Conservation (phyloP, 192 early-diverging fungal genomes). For the Piromyces finnis region DNA sequence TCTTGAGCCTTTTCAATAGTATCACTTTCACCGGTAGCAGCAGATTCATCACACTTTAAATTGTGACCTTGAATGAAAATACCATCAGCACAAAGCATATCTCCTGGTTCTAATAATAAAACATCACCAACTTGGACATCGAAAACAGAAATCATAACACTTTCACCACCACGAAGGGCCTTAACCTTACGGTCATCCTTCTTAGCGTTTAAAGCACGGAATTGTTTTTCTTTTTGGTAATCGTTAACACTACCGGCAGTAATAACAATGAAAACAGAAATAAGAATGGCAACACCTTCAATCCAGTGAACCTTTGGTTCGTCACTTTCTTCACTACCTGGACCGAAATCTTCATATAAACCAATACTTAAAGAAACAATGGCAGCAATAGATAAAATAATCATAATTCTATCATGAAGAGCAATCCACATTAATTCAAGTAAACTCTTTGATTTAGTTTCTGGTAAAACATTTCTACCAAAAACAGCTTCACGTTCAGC, state of each 20-base stretch:
- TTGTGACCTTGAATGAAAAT: conserved; percentile 20
- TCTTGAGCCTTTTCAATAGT: conserved; percentile 5
- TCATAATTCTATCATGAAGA: conserved; percentile 64
- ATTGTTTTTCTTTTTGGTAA: conserved; percentile 73
- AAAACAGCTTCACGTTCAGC: conserved; percentile 33
- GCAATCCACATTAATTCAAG: conserved; percentile 65
- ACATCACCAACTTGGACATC: not conserved
- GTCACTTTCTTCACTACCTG: not conserved
- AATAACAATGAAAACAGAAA: conserved; percentile 62
- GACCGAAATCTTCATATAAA: conserved; percentile 56
- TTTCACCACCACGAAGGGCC: conserved; percentile 1
- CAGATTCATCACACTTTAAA: not conserved
- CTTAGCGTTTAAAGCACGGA: conserved; percentile 66
- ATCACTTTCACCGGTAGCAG: conserved; percentile 1
- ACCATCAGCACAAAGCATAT: not conserved
- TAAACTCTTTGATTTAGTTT: conserved; percentile 45
- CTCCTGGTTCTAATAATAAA: not conserved
- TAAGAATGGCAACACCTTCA: conserved; percentile 51
- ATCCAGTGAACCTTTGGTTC: conserved; percentile 56
- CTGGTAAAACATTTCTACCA: conserved; percentile 54
- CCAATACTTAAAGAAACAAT: conserved; percentile 61
- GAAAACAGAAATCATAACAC: conserved; percentile 1
- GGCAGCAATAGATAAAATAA: conserved; percentile 58
- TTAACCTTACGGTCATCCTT: conserved; percentile 48
- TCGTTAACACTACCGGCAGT: conserved; percentile 63